Conservation (phyloP, 140 eudicot species). For the Ambrosia hybrid region DNA sequence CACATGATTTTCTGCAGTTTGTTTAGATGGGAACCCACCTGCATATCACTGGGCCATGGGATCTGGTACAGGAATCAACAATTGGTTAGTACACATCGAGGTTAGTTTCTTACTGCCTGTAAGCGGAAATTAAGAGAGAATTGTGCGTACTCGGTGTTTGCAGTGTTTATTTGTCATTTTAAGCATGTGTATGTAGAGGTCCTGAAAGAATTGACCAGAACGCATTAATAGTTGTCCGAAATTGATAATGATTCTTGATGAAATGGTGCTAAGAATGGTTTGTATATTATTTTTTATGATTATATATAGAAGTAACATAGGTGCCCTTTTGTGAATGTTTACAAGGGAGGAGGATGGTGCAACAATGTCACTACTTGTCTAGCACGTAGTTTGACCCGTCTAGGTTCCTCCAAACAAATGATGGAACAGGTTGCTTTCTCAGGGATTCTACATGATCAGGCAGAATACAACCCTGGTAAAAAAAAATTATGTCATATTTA, state of each 20-base stretch:
- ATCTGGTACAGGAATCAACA: no score
- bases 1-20: no score
- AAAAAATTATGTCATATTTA: slow-evolving; percentile 2
- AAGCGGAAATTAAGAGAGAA: no score
- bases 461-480: slow-evolving; percentile 68
- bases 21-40: no score
- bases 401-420: slow-evolving; percentile 82
- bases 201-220: no score
- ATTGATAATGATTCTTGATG: background rate
- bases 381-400: slow-evolving; percentile 47
- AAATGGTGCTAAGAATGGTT: background rate
- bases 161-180: background rate
- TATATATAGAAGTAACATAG: no score
- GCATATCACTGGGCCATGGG: no score
- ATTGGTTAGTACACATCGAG: no score
- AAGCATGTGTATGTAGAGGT: background rate
- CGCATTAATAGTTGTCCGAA: slow-evolving; percentile 7
- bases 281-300: background rate
- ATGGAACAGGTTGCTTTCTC: slow-evolving; percentile 60
- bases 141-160: background rate
- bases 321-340: no score
- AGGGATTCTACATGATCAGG: slow-evolving; percentile 62
- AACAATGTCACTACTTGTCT: slow-evolving; percentile 73
- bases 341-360: slow-evolving; percentile 98
- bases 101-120: no score